Evolutionary conservation across 306 rosid genomes (phyloP).

Genomic region (Hippophae tibetana): DNA sequence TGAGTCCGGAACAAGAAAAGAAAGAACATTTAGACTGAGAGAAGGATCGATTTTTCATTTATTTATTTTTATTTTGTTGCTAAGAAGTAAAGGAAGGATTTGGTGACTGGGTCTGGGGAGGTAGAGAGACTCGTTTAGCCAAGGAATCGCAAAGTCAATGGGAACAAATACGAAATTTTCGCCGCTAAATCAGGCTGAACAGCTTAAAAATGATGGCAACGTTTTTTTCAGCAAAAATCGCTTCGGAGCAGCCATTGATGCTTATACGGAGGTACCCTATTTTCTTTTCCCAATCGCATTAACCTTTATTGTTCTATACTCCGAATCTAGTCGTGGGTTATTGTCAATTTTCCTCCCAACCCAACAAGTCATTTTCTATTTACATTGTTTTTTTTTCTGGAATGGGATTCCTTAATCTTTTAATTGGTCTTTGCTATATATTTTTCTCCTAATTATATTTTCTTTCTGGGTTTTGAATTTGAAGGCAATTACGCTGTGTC

Average conservation of each 20-base stretch:
- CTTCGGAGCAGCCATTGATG: slow-evolving; percentile 84
- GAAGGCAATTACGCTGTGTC: slow-evolving; percentile 72
- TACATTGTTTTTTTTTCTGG: background rate
- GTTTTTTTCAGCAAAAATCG: slow-evolving; percentile 66
- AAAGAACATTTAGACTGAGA: too few relatives aligned
- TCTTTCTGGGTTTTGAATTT: slow-evolving; percentile 8
- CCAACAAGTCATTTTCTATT: background rate
- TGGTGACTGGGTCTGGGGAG: too few relatives aligned
- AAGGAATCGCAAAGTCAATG: slow-evolving; percentile 26
- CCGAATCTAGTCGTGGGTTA: background rate
- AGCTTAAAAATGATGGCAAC: slow-evolving; percentile 59
- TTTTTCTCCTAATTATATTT: background rate
- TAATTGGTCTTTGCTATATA: slow-evolving; percentile 1
- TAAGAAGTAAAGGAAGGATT: too few relatives aligned
- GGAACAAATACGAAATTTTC: slow-evolving; percentile 33
- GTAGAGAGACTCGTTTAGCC: background rate
- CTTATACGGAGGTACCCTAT: slow-evolving; percentile 68
- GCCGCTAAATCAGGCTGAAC: slow-evolving; percentile 52
- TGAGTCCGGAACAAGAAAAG: too few relatives aligned
- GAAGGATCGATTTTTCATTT: too few relatives aligned
- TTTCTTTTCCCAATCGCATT: background rate
- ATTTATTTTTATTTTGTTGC: too few relatives aligned
- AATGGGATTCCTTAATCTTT: background rate
- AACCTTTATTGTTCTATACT: background rate
- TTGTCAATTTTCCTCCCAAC: background rate